Conservation (phyloP, 148 eudicot genomes). For the Vaccinium vitisidaea region DNA sequence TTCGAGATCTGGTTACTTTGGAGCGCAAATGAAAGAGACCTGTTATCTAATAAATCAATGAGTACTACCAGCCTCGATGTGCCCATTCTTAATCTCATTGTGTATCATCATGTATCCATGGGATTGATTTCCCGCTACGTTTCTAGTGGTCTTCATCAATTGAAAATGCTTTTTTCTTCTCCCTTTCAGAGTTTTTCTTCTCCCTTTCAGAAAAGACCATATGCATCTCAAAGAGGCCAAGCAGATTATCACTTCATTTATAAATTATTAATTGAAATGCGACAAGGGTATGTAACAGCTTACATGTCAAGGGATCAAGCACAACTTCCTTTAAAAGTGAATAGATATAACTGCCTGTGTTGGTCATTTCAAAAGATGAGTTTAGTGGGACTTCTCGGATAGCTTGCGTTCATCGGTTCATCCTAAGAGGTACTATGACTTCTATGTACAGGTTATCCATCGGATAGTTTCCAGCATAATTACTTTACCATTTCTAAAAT, state of each 20-base stretch:
- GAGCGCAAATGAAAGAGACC: neutral
- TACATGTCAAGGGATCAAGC: neutral
- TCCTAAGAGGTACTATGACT: neutral
- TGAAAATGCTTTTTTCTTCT: no score
- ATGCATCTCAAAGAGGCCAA: neutral
- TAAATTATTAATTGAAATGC: neutral
- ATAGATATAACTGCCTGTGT: neutral
- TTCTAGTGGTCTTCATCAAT: neutral
- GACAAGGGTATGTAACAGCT: neutral
- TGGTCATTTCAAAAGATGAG: neutral
- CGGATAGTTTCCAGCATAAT: neutral
- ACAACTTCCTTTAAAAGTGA: neutral
- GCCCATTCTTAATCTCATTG: neutral
- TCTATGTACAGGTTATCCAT: neutral
- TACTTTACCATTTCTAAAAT: no score
- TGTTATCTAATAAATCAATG: neutral
- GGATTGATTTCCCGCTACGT: neutral
- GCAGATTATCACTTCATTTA: neutral
- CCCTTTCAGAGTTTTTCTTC: neutral
- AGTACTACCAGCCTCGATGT: neutral
- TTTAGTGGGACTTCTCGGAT: neutral
- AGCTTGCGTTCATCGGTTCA: neutral
- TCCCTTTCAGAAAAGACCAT: neutral
- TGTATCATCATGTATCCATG: neutral
- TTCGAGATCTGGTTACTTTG: neutral